These are phyloP conservation scores for Fusarium sp. DNA, from an alignment of 2,329 filamentous ascomycete genomes.

Conservation along the genomic window DNA sequence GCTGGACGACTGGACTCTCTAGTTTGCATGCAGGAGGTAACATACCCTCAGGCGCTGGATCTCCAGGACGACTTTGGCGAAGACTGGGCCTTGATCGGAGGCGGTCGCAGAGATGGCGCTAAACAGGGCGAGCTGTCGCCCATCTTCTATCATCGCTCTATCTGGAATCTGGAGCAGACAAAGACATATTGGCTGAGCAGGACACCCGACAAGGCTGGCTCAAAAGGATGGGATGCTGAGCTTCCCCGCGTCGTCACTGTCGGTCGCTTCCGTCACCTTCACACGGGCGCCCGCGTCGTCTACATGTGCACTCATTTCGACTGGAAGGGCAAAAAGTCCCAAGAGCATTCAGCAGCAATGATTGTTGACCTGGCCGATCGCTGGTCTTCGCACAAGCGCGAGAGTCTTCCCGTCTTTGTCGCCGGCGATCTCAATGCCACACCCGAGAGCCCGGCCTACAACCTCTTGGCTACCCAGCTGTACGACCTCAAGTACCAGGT, in stretches of 20 bases:
- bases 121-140: constrained; percentile 75
- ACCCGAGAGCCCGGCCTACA: constrained; percentile 44
- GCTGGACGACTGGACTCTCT: constrained; percentile 60
- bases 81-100: constrained; percentile 65
- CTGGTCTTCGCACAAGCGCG: constrained; percentile 37
- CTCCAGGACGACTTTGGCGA: constrained; percentile 58
- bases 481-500: constrained; percentile 43
- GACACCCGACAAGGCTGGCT: constrained; percentile 66
- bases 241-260: constrained; percentile 61
- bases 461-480: constrained; percentile 41
- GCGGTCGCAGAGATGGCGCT: constrained; percentile 70
- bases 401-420: constrained; percentile 46
- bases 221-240: constrained; percentile 67
- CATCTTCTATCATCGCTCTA: constrained; percentile 69
- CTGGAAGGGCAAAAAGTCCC: constrained; percentile 55
- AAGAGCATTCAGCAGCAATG: constrained; percentile 55
- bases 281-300: constrained; percentile 54
- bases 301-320: constrained; percentile 67
- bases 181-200: constrained; percentile 72
- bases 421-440: constrained; percentile 49
- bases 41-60: constrained; percentile 69
- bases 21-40: constrained; percentile 76
- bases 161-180: constrained; percentile 64
- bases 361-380: constrained; percentile 49
- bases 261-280: constrained; percentile 56